Percentiles rank a stretch among this genome's conserved stretches.
phyloP scores from a whole-genome alignment of 805 yeast genomes.

The Myxozyma geophila region DNA sequence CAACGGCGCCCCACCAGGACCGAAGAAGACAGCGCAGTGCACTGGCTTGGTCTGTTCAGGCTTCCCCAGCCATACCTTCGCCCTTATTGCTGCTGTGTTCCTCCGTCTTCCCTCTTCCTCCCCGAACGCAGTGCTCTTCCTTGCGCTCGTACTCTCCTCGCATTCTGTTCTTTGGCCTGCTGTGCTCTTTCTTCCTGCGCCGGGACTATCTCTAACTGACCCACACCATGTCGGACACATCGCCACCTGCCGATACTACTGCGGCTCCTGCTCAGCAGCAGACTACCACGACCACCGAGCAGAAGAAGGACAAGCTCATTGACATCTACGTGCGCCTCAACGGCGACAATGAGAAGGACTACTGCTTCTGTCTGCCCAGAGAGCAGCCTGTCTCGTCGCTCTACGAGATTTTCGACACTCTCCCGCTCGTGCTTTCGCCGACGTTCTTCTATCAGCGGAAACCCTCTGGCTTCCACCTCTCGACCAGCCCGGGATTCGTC shows the following conservation, averaged over 20 bases:
- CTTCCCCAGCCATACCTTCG: not conserved
- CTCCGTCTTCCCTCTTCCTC: not conserved
- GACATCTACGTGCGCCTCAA: slow-evolving; percentile 76
- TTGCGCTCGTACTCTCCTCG: not conserved
- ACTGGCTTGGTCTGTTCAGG: too few relatives aligned
- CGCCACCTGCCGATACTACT: slow-evolving; percentile 1
- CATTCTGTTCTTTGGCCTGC: too few relatives aligned
- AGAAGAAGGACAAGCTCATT: slow-evolving; percentile 39
- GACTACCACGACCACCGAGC: too few relatives aligned
- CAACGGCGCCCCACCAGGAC: slow-evolving; percentile 4
- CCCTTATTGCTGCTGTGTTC: not conserved
- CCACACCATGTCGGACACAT: slow-evolving; percentile 4
- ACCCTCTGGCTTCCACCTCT: slow-evolving; percentile 69
- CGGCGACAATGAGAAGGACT: slow-evolving; percentile 83
- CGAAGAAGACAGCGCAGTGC: too few relatives aligned
- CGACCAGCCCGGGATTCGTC: slow-evolving; percentile 74
- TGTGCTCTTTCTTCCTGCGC: not conserved
- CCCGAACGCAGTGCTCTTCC: too few relatives aligned
- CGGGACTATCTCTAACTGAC: not conserved
- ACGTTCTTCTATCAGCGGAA: slow-evolving; percentile 66
- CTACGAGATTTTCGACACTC: slow-evolving; percentile 60
- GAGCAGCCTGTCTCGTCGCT: slow-evolving; percentile 62
- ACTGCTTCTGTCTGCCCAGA: slow-evolving; percentile 76
- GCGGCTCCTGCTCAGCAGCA: not conserved
- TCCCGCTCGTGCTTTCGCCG: slow-evolving; percentile 82